phyloP scores from a whole-genome alignment of 179 eudicot genomes.

The Spinacia oleracea region DNA sequence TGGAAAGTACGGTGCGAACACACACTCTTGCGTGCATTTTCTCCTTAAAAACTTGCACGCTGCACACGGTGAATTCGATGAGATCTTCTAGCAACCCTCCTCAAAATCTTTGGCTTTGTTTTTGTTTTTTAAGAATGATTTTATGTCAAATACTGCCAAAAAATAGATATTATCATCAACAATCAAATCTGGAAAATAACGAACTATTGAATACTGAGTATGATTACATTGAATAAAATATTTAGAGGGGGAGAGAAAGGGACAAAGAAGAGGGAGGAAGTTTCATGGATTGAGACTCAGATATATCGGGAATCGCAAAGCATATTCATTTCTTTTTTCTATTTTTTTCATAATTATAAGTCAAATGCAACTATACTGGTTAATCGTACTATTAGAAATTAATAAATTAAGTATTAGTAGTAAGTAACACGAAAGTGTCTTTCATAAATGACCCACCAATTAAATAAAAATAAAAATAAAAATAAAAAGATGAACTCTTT shows the following conservation, averaged over 20 bases:
- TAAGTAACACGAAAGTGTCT: constrained; percentile 13
- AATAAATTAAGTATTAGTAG: not conserved
- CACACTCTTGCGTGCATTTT: constrained; percentile 84
- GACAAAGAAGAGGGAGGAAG: constrained; percentile 12
- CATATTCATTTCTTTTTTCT: constrained; percentile 6
- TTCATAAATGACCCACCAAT: not conserved
- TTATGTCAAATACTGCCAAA: not conserved
- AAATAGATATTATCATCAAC: not conserved
- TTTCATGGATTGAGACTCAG: constrained; percentile 10
- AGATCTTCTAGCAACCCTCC: constrained; percentile 30
- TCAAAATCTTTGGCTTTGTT: not conserved
- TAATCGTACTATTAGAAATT: not conserved
- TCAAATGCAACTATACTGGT: not conserved
- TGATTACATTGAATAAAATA: not conserved
- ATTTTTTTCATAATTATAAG: not conserved
- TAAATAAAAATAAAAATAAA: not conserved
- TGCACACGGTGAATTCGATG: constrained; percentile 83
- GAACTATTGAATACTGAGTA: too few species aligned
- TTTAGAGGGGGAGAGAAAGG: not conserved
- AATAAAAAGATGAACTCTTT: not conserved
- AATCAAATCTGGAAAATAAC: constrained; percentile 16
- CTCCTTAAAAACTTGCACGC: constrained; percentile 82
- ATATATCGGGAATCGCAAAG: constrained; percentile 16
- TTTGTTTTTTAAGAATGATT: not conserved
- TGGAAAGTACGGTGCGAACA: constrained; percentile 87